Conservation (phyloP, 2,329 filamentous ascomycete species). For the Aulographum hederae region DNA sequence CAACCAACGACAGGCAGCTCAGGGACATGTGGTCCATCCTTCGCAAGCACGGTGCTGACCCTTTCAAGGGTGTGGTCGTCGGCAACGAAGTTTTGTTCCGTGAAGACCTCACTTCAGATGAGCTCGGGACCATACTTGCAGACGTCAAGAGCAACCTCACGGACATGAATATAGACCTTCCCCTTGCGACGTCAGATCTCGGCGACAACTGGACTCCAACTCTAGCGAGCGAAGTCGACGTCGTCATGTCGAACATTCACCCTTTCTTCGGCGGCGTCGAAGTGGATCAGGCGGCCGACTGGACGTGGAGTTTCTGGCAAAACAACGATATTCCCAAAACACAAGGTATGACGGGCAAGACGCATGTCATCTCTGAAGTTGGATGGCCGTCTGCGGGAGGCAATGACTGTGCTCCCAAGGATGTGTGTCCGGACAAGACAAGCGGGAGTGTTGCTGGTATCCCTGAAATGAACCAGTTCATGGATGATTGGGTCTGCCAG, state of each 20-base stretch:
- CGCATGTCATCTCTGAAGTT: slow-evolving; percentile 75
- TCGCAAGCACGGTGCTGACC: slow-evolving; percentile 41
- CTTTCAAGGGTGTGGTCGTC: slow-evolving; percentile 43
- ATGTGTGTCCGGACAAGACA: slow-evolving; percentile 35
- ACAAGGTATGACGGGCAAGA: slow-evolving; percentile 37
- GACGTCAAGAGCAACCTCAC: slow-evolving; percentile 58
- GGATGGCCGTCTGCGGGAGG: slow-evolving; percentile 81
- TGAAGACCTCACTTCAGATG: slow-evolving; percentile 44
- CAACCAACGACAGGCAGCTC: slow-evolving; percentile 70
- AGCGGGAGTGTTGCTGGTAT: slow-evolving; percentile 63
- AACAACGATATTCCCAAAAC: slow-evolving; percentile 47
- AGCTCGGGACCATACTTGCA: slow-evolving; percentile 45
- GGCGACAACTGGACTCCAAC: slow-evolving; percentile 67
- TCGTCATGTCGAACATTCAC: slow-evolving; percentile 93
- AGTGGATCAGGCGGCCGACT: slow-evolving; percentile 48
- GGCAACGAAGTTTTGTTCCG: slow-evolving; percentile 46
- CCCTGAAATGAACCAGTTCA: slow-evolving; percentile 65
- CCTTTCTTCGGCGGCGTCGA: slow-evolving; percentile 79
- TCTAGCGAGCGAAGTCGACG: slow-evolving; percentile 56
- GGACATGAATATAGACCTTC: slow-evolving; percentile 45
- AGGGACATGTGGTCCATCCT: slow-evolving; percentile 71
- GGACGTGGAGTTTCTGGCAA: slow-evolving; percentile 75
- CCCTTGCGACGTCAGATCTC: slow-evolving; percentile 73
- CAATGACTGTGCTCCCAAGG: slow-evolving; percentile 47
- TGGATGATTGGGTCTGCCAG: slow-evolving; percentile 70